Evolutionary conservation across 1,284 basidiomycete genomes (phyloP).

Genomic region (Moesziomyces sp.): DNA sequence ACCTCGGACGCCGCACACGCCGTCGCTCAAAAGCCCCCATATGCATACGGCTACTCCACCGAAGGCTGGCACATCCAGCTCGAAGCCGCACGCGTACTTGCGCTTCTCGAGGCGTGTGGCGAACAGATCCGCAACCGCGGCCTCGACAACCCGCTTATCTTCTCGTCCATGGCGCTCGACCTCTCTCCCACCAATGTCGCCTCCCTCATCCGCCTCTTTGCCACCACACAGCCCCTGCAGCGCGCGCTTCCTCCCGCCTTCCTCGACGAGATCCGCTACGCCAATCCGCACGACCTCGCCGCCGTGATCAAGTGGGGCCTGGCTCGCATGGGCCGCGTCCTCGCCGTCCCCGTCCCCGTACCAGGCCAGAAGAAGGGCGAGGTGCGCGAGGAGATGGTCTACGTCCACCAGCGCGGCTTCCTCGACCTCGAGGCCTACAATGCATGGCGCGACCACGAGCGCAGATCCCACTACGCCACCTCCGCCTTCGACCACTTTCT

Average conservation of each 20-base stretch:
- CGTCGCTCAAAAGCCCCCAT: slow-evolving; percentile 4
- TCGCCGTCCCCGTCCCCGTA: slow-evolving; percentile 51
- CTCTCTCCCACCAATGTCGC: slow-evolving; percentile 52
- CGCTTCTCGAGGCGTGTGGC: slow-evolving; percentile 51
- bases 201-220: slow-evolving; percentile 52
- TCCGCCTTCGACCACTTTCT: slow-evolving; percentile 49
- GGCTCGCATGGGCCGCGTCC: slow-evolving; percentile 60
- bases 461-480: slow-evolving; percentile 34
- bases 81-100: slow-evolving; percentile 35
- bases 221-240: slow-evolving; percentile 15
- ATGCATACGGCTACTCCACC: slow-evolving; percentile 59
- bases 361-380: slow-evolving; percentile 40
- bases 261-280: slow-evolving; percentile 58
- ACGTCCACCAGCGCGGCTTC: slow-evolving; percentile 65
- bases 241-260: slow-evolving; percentile 24
- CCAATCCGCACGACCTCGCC: slow-evolving; percentile 62
- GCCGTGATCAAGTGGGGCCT: slow-evolving; percentile 67
- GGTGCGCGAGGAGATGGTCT: slow-evolving; percentile 56
- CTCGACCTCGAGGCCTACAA: slow-evolving; percentile 60
- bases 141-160: slow-evolving; percentile 62
- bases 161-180: slow-evolving; percentile 65
- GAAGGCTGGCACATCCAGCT: slow-evolving; percentile 55
- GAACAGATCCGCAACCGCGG: slow-evolving; percentile 60
- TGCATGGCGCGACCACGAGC: slow-evolving; percentile 61
- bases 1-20: slow-evolving; percentile 1